phyloP scores from a whole-genome alignment of 257 asterid species.

The Solanum sejunctum region DNA sequence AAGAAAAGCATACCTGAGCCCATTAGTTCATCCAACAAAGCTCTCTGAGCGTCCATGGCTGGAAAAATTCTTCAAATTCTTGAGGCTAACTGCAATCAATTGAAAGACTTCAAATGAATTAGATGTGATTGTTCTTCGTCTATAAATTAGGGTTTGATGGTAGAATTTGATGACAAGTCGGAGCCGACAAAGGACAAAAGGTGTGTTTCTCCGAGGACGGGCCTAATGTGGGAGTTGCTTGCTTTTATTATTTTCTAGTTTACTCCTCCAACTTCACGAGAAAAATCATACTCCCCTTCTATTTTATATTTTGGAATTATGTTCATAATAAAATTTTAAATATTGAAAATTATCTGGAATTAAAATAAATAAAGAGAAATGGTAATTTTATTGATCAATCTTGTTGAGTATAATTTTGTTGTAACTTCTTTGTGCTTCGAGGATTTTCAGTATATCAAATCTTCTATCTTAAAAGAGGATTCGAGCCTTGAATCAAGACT shows the following conservation, averaged over 20 bases:
- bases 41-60: conserved; percentile 21
- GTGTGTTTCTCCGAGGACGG: not conserved
- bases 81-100: not conserved
- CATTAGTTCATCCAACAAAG: conserved; percentile 18
- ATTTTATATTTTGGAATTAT: not conserved
- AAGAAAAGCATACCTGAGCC: not conserved
- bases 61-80: not conserved
- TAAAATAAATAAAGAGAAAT: not conserved
- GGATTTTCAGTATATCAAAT: no score
- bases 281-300: not conserved
- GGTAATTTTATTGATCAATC: not conserved
- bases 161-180: not conserved
- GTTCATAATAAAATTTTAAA: not conserved
- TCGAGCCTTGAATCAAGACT: no score
- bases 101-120: not conserved
- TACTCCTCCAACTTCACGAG: not conserved
- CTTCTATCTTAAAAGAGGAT: no score
- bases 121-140: not conserved
- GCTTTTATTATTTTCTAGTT: not conserved
- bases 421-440: not conserved
- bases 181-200: not conserved
- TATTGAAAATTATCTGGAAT: not conserved
- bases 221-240: not conserved
- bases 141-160: not conserved
- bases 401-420: not conserved